Evolutionary conservation across 2,329 filamentous ascomycete species (phyloP), one percentile per base, ranked within the genome.

Genomic region (Purpureocillium lavendulum): DNA sequence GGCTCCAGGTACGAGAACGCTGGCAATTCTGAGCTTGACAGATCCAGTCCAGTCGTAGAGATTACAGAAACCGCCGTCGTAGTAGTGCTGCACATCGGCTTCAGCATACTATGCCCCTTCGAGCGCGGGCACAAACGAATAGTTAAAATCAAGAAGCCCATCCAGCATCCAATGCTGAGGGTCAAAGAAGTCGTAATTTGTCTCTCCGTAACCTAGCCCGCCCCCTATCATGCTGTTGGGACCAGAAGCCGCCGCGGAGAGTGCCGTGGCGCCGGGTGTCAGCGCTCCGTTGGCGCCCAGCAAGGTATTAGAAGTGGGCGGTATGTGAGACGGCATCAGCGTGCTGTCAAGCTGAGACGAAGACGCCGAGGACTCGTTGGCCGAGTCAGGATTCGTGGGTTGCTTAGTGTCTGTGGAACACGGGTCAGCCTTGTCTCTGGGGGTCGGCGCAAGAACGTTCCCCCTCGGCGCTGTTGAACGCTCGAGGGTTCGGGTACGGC

Each of bases 131-230:
- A 72, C 68, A 51, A 76, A 82, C 10, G 70, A 73, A 55, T 82
- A 88, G 47, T 85, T 86, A 56, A 90, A 84, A 56, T 89, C 84
- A 44, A 92, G 70, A 28, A 90, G 70, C 12, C 86, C 86, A 58
- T 96, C 89, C 44, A 96, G 68, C 70, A 94, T 87, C 89, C 89
- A 96, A 59, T 90, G 87, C 52, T 95, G 73, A 1, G 89, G 87
- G 61, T 95, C 88, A 55, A 94, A 95, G 45, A 94, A 87, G 58
- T 94, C 86, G 59, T 88, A 88, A 51, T 80, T 83, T 9, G 77
- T 75, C 40, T 84, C 75, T 48, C 75, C 72, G 46, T 85, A 82
- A 49, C 72, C 70, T 45, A 77, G 60, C 24, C 65, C 64, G 24
- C 66, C 65, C 18, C 61, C 60, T 38, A 76, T 64, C 54, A 76